A percentile compares a stretch with the other conserved stretches of the same genome.
These are phyloP conservation scores for Lophiostoma macrostomum DNA, from an alignment of 495 filamentous ascomycete genomes.

Conservation along the genomic window DNA sequence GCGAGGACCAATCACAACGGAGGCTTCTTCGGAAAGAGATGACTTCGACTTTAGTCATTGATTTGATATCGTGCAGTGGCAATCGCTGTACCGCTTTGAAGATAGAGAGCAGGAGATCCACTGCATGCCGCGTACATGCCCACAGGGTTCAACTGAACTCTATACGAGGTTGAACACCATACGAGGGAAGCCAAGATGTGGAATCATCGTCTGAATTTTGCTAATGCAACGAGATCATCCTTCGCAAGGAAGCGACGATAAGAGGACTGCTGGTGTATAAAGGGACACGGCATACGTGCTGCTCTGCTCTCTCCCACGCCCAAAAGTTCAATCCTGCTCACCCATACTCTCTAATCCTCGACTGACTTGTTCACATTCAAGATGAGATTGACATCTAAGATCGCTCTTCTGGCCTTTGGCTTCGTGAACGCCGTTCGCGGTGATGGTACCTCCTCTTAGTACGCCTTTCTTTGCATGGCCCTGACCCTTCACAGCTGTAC, in stretches of 20 bases:
- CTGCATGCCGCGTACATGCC: too few relatives aligned
- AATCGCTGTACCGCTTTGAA: background rate
- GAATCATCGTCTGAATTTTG: too few relatives aligned
- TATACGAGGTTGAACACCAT: too few relatives aligned
- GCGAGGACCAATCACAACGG: too few relatives aligned
- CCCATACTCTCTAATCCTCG: too few relatives aligned
- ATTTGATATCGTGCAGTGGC: background rate
- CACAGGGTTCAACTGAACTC: too few relatives aligned
- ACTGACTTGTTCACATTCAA: background rate
- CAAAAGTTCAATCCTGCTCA: too few relatives aligned
- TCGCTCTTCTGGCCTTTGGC: conserved; percentile 19
- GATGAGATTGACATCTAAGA: conserved; percentile 26
- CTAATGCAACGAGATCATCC: too few relatives aligned
- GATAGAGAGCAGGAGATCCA: background rate
- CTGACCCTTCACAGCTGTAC: conserved; percentile 25
- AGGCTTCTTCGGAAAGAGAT: too few relatives aligned
- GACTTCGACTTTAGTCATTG: background rate
- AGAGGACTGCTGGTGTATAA: conserved; percentile 1
- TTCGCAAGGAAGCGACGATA: background rate
- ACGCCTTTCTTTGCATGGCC: background rate
- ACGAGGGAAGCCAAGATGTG: too few relatives aligned
- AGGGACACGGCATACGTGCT: background rate
- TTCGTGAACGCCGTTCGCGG: conserved; percentile 17
- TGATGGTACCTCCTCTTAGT: conserved; percentile 7
- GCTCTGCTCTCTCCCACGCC: too few relatives aligned